Conservation (phyloP, 352 stramenopile species). For the Phytophthora vignae region DNA sequence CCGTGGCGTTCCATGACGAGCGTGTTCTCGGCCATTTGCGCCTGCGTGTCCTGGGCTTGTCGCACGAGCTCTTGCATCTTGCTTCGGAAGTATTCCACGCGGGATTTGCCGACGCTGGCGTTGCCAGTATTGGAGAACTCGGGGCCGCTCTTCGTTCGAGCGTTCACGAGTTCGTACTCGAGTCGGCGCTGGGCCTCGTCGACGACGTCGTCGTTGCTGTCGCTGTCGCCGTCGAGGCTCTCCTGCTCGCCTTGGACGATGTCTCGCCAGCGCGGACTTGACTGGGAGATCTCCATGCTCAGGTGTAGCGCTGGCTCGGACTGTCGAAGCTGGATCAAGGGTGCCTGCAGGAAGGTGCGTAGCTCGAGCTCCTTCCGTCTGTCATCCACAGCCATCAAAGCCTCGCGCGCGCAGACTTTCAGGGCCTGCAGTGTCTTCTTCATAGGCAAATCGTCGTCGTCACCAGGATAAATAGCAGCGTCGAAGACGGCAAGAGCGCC, state of each 20-base stretch:
- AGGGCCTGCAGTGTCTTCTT: conserved; percentile 42
- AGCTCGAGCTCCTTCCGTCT: conserved; percentile 60
- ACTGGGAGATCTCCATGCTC: conserved; percentile 34
- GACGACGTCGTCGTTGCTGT: conserved; percentile 25
- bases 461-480: conserved; percentile 36
- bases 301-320: conserved; percentile 55
- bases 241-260: conserved; percentile 19
- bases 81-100: conserved; percentile 60
- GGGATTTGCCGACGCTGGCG: conserved; percentile 13
- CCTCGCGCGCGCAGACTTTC: conserved; percentile 43
- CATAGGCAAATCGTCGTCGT: conserved; percentile 53
- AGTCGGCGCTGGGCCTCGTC: conserved; percentile 25
- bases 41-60: conserved; percentile 76
- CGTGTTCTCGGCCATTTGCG: conserved; percentile 68
- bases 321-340: conserved; percentile 54
- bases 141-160: conserved; percentile 14
- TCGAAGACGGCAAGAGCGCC: conserved; percentile 80
- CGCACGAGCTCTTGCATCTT: conserved; percentile 78
- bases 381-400: conserved; percentile 50
- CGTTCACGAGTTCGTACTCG: conserved; percentile 28
- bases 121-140: conserved; percentile 10
- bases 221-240: conserved; percentile 35
- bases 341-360: conserved; percentile 57
- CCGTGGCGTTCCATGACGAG: conserved; percentile 57
- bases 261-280: conserved; percentile 14